Base-by-base conservation (phyloP, 768 basidiomycete genomes). In the Saitozyma sp. region DNA sequence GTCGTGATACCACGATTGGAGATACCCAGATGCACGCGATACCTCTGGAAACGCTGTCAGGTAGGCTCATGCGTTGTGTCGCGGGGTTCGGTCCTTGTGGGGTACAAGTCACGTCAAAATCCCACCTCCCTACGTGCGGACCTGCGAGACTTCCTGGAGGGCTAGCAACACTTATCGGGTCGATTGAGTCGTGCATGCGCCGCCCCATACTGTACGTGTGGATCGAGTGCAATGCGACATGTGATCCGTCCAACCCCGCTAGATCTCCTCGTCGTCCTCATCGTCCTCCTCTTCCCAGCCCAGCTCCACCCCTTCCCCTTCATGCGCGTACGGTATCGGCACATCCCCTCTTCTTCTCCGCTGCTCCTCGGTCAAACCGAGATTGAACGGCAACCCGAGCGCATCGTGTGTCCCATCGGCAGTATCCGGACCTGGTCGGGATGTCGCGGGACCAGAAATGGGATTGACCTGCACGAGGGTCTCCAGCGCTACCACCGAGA, bases 241-340 rank as follows among this genome's bases (percentile, higher is more conserved):
- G 29, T 2, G 29, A 29, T 48, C 51, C 51, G 11, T 52, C 17
- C 51, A 52, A 17, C 11, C 14, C 46, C 11, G 17, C 38, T 52
- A 59, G 7, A 62, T 62, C 65, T 66, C 61, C 43, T 73, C 71
- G 50, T 74, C 72, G 38, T 71, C 69, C 14, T 71, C 62, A 6
- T 69, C 67, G 49, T 69, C 70, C 48, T 72, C 70, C 13, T 74
- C 72, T 38, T 67, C 72, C 63, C 61, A 74, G 8, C 64, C 64
- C 38, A 71, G 17, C 55, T 68, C 69, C n/a, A 64, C 70, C 1
- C 73, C 73, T 48, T 77, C 67, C 86, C 91, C 91, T 82, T 90
- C 87, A 72, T 94, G 92, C 2, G 84, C 89, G 74, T 96, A 99
- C 3, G 95, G 95, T 43, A 97, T 80, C 13, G 91, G 89, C 2